phyloP scores from a whole-genome alignment of 108 stramenopile genomes.

The Nannochloropsis salina region DNA sequence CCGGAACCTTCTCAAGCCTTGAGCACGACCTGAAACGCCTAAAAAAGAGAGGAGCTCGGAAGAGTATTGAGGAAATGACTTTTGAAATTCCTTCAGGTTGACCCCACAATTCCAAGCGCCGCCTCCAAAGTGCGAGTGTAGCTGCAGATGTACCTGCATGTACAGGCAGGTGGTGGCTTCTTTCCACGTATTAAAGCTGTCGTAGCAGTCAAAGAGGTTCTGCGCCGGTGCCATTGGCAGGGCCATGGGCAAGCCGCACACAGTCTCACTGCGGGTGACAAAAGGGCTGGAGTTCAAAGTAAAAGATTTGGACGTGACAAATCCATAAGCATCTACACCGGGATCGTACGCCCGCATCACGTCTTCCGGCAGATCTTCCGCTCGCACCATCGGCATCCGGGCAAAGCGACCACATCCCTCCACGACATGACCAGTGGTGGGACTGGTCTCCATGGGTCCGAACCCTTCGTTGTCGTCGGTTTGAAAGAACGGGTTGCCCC shows the following conservation, averaged over 20 bases:
- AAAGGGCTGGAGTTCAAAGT: not conserved
- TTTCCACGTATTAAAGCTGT: not conserved
- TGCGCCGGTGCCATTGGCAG: not conserved
- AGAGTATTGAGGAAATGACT: not conserved
- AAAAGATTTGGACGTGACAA: not conserved
- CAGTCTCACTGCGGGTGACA: not conserved
- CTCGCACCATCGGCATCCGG: not conserved
- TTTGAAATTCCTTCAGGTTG: not conserved
- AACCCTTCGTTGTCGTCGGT: not conserved
- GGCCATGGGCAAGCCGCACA: not conserved
- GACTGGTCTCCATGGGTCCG: not conserved
- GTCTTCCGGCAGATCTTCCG: not conserved
- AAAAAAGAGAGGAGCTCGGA: not conserved
- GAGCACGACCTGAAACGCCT: not conserved
- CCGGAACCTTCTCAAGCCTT: not conserved
- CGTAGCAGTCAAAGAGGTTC: not conserved
- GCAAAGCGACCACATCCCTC: not conserved
- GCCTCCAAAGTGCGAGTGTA: not conserved
- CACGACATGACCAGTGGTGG: not conserved
- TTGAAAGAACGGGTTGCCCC: not conserved
- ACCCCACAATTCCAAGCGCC: not conserved
- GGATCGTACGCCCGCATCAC: not conserved
- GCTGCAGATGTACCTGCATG: not conserved
- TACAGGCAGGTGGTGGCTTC: not conserved
- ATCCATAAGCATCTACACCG: not conserved